Evolutionary conservation across 2,329 filamentous ascomycete genomes (phyloP).

Genomic region (Cytospora leucostoma): DNA sequence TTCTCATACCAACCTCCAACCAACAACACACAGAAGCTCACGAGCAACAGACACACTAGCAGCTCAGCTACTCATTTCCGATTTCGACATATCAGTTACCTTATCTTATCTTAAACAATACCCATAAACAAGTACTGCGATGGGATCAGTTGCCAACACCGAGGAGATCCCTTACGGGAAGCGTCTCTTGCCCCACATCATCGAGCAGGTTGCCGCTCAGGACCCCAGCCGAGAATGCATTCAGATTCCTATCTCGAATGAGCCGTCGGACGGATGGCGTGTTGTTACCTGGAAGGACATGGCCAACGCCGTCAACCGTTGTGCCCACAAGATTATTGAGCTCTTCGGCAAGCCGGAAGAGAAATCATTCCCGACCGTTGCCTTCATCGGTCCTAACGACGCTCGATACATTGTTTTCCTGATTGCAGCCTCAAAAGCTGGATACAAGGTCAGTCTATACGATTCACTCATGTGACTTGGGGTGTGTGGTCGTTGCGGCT

Average conservation of each 20-base stretch:
- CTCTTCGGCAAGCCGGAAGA: conserved; percentile 22
- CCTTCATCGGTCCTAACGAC: conserved; percentile 27
- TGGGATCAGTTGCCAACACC: conserved; percentile 23
- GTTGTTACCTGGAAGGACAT: conserved; percentile 24
- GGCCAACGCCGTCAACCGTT: conserved; percentile 26
- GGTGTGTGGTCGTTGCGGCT: background rate
- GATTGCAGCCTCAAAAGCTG: conserved; percentile 25
- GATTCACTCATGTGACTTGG: fast-evolving
- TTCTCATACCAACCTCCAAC: background rate
- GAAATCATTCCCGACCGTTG: conserved; percentile 23
- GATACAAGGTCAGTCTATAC: conserved; percentile 28
- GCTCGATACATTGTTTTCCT: conserved; percentile 21
- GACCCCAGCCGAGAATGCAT: conserved; percentile 26
- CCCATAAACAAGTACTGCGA: background rate
- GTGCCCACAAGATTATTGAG: conserved; percentile 22
- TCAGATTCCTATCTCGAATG: conserved; percentile 19
- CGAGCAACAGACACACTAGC: background rate
- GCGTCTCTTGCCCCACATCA: conserved; percentile 25
- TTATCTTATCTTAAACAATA: background rate
- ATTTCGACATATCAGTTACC: background rate
- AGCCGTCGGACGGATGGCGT: conserved; percentile 23
- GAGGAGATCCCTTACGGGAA: conserved; percentile 17
- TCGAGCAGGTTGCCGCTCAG: conserved; percentile 23
- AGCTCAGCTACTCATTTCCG: background rate
- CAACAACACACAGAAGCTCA: background rate